Base-by-base conservation (phyloP, 1,284 basidiomycete genomes). In the Irpex rosettiformis region DNA sequence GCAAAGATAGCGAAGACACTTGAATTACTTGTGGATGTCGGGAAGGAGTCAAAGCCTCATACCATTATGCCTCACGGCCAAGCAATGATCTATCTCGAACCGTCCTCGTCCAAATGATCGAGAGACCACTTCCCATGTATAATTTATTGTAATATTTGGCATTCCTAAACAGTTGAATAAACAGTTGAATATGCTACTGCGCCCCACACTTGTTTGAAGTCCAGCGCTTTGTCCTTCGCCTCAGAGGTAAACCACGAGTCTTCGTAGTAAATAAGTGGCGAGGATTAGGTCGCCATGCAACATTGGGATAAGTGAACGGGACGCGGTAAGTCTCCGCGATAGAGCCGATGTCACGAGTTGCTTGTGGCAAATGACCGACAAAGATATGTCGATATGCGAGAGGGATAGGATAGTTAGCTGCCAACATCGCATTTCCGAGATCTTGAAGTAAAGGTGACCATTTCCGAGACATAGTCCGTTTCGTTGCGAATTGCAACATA, bases 21-120 rank as follows among this genome's bases (percentile, higher is more conserved):
- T 1, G 69, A 70, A 0, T 59, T 59, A 5, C 68, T 88, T 37
- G 59, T 64, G 42, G 85, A 81, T 55, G 69, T 82, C 1, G 79
- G 75, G 28, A 73, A 70, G 56, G 84, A 86, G 70, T 85, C 79
- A 77, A 81, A 79, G 62, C 68, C 71, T 3, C 72, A 76, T 42
- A 75, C 77, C 22, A 66, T 77, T 27, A 66, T 72, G 22, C 72
- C 64, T 52, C 73, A 71, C 7, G 16, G 51, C 16, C 70, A 71
- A n/a, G 77, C 74, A 4, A 65, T 72, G 3, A 61, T 86, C 48
- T 80, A 76, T 58, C 68, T 88, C 70, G 40, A 62, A 40, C 52
- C 40, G 21, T 48, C 28, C 47, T 18, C 24, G 25, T 37, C 33
- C 33, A 37, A 37, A 37, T 37, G 33, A 37, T 37, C 16, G 16